phyloP scores from a whole-genome alignment of 2,329 filamentous ascomycete species.

The Alternaria triticimaculans region DNA sequence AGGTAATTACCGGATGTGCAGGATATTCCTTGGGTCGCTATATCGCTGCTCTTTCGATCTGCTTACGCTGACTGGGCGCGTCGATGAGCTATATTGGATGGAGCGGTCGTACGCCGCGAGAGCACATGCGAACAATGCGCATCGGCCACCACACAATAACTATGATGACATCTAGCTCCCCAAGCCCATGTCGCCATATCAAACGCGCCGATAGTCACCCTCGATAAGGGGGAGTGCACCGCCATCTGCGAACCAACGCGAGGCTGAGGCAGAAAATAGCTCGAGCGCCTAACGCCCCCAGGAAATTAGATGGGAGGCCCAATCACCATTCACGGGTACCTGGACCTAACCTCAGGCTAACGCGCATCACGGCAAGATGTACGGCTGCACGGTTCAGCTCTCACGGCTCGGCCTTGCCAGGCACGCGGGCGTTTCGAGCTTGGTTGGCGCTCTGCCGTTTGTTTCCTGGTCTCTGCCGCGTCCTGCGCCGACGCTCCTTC shows the following conservation, averaged over 20 bases:
- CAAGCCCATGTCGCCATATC: slow-evolving; percentile 8
- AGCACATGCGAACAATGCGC: not conserved
- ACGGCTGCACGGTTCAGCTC: slow-evolving; percentile 25
- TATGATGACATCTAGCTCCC: not conserved
- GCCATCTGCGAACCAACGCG: slow-evolving; percentile 17
- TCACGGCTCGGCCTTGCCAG: slow-evolving; percentile 16
- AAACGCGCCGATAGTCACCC: slow-evolving; percentile 17
- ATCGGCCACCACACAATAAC: not conserved
- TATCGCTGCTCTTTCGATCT: not conserved
- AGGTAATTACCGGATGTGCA: slow-evolving; percentile 23
- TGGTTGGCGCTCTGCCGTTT: slow-evolving; percentile 21
- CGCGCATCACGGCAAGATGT: slow-evolving; percentile 27
- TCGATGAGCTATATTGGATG: not conserved
- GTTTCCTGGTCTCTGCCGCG: slow-evolving; percentile 21
- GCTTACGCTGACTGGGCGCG: not conserved
- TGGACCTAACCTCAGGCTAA: slow-evolving; percentile 30
- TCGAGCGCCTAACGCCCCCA: slow-evolving; percentile 25
- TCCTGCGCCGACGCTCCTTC: slow-evolving; percentile 13
- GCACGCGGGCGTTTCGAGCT: slow-evolving; percentile 33
- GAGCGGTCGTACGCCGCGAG: not conserved
- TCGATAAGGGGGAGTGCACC: slow-evolving; percentile 29
- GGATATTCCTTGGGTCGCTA: slow-evolving; percentile 2
- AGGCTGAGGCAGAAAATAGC: slow-evolving; percentile 29
- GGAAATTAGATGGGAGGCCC: slow-evolving; percentile 37
- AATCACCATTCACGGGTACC: slow-evolving; percentile 37